Base-by-base conservation (phyloP, 2,329 filamentous ascomycete species). In the Verticillium alfalfae region DNA sequence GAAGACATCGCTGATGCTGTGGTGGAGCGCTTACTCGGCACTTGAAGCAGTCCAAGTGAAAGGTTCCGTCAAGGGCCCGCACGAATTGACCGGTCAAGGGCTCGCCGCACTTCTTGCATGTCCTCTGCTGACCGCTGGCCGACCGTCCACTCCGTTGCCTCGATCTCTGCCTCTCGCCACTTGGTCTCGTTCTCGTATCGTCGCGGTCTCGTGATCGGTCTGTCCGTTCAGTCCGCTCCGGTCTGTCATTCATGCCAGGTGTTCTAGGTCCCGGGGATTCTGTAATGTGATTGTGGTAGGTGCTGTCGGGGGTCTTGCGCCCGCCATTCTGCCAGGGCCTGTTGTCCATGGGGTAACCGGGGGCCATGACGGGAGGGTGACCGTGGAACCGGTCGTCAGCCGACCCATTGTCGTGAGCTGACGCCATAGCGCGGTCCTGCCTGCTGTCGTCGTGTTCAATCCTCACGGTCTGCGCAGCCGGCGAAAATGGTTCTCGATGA, bases 11-110 rank as follows among this genome's bases (percentile, higher is more conserved):
- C 26, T 56, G 26, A 31, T 36, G 58, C 56, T 60, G 60, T 31
- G 26, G 56, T 36, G 34, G 55, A 34, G 18, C 34, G 55, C 56
- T 57, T 85, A 97, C 94, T 78, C 92, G 87, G 76, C 95, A 99
- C 74, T 92, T 96, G 78, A 99, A 99, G 82, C 95, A 99, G 75
- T 99, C 94, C 67, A 99, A 79, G 79, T 99, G 95, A 75, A 92
- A 99, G 60, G 94, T 98, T 62, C 93, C 93, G 60, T 93, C 92
- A 61, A 99, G 79, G 56, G 95, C 95, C 70, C 95, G 87, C 66
- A 99, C 95, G 73, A 98, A 99, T 76, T 99, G 95, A 54, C 95
- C 95, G 1, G 92, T 96, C 73, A 99, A 81, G 60, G 89, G 83
- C 74, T 94, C 90, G 66, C 88, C 88, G 72, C 95, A 99, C 76